Conservation (phyloP, 208 protist species). For the Trichomonas vaginalis region DNA sequence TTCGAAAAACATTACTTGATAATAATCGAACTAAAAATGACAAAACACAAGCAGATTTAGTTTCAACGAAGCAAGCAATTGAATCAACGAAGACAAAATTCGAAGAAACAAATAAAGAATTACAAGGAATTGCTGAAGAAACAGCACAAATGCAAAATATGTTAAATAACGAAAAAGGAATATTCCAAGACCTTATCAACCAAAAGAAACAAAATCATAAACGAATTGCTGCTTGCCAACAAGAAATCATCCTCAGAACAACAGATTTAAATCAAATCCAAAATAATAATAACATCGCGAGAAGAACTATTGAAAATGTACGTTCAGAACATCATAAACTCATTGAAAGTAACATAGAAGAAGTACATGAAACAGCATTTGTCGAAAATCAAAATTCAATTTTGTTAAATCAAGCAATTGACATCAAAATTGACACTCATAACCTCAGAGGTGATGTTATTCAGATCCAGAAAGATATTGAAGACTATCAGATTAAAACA, state of each 20-base stretch:
- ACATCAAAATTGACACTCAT: conserved; percentile 4
- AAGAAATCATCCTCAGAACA: conserved; percentile 64
- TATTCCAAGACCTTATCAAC: conserved; percentile 69
- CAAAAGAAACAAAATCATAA: conserved; percentile 69
- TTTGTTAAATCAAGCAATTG: conserved; percentile 63
- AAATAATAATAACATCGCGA: not conserved
- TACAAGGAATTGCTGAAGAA: not conserved
- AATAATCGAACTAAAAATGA: not conserved
- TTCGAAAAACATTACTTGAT: not conserved
- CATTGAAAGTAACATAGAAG: not conserved
- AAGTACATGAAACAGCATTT: conserved; percentile 22
- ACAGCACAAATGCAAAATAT: not conserved
- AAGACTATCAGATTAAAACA: not conserved
- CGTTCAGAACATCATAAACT: not conserved
- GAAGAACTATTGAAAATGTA: not conserved
- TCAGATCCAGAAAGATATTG: not conserved
- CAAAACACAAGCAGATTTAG: not conserved
- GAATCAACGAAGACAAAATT: not conserved
- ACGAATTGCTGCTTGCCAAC: conserved; percentile 66
- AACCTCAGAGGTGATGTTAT: not conserved
- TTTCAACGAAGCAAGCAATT: not conserved
- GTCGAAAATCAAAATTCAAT: conserved; percentile 46
- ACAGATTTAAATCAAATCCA: conserved; percentile 75
- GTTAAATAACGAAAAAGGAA: conserved; percentile 24
- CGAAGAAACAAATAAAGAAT: not conserved